phyloP scores from a whole-genome alignment of 2,329 filamentous ascomycete species.

The Alternaria infectoria region DNA sequence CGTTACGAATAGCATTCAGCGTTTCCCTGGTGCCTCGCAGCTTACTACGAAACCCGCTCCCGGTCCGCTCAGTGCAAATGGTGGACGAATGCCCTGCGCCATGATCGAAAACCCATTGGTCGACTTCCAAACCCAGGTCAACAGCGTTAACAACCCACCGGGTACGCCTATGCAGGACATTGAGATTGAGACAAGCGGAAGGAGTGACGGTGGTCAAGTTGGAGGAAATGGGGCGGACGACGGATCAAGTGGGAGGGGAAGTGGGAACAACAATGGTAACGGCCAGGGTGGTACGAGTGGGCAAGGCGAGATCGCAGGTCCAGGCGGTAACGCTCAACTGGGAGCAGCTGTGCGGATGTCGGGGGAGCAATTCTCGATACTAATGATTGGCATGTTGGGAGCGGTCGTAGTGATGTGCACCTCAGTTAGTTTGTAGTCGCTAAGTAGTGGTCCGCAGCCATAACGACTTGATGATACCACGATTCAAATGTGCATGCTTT shows the following conservation, averaged over 20 bases:
- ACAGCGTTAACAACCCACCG: slow-evolving; percentile 43
- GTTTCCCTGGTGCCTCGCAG: slow-evolving; percentile 42
- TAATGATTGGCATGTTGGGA: slow-evolving; percentile 19
- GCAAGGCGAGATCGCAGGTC: slow-evolving; percentile 15
- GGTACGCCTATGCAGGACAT: slow-evolving; percentile 40
- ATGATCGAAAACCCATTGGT: slow-evolving; percentile 38
- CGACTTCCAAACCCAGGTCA: slow-evolving; percentile 27
- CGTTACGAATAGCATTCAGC: slow-evolving; percentile 68
- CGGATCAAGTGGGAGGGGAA: not conserved
- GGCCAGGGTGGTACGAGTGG: slow-evolving; percentile 5
- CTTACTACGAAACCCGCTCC: slow-evolving; percentile 41
- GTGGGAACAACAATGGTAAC: not conserved
- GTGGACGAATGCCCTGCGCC: slow-evolving; percentile 41
- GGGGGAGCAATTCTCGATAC: slow-evolving; percentile 10
- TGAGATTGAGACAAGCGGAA: slow-evolving; percentile 29
- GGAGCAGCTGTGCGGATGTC: slow-evolving; percentile 18
- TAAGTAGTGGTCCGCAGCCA: not conserved
- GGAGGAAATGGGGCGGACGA: slow-evolving; percentile 28
- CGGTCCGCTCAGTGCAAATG: slow-evolving; percentile 42
- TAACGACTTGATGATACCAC: not conserved
- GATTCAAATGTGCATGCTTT: not conserved
- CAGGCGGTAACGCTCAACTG: slow-evolving; percentile 1
- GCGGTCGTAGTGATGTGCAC: slow-evolving; percentile 15
- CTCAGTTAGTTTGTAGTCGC: slow-evolving; percentile 11
- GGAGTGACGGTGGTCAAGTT: slow-evolving; percentile 36